Base-by-base conservation (phyloP, 495 filamentous ascomycete species). In the Jackrogersella minutella region DNA sequence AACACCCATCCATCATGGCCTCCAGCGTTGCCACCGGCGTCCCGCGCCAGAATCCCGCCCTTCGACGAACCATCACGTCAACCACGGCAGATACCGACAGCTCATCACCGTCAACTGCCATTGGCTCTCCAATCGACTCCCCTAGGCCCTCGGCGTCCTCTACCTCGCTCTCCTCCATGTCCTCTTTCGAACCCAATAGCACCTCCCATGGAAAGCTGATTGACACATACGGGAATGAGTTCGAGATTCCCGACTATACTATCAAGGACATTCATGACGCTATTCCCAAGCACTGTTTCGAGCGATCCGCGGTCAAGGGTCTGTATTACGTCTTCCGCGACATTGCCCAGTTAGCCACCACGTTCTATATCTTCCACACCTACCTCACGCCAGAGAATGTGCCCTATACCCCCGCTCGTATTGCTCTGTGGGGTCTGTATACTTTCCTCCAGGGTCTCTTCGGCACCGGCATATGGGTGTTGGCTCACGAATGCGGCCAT, bases 401-500 rank as follows among this genome's bases (percentile, higher is more conserved):
- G 75, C 89, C 82, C 75, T 88, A 70, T 76, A 76, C 86, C 55
- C 85, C 76, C 67, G 81, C 60, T 75, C 81, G 89, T 58, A 73
- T 78, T 62, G 72, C 71, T 47, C 77, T 88, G n/a, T 95, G 90
- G 89, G 83, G 78, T 11, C 64, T 80, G 17, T 94, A 96, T 73
- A 86, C 88, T 34, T 80, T 93, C 75, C 57, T 89, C 22, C 90
- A 94, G 74, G 91, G 92, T 41, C 83, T 92, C 30, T 89, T 90
- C 73, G 89, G 84, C 52, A 94, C 92, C 26, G 92, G 91, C 46
- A 70, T 92, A 21, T 96, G 92, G 92, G 89, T 95, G 44, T 78
- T 96, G 43, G 91, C 91, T 16, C 92, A 95, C 76, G 92, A 96
- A 79, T 95, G 91, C 74, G 92, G 92, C 62, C 92, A 97, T 78